These are phyloP conservation scores for Pelargonium fulgidum DNA, from an alignment of 441 rosid species.

Conservation along the genomic window DNA sequence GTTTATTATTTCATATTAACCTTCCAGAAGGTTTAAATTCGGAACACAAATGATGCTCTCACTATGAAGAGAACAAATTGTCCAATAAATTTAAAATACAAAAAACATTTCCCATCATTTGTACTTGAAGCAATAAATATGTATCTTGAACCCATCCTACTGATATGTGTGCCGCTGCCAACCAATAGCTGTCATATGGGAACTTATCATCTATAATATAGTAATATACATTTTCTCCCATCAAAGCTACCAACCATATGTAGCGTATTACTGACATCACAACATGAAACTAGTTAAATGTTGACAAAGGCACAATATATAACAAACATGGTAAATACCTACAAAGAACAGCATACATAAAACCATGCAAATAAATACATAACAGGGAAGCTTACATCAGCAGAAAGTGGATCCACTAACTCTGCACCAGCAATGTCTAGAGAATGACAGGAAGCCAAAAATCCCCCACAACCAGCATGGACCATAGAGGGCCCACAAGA, in stretches of 20 bases:
- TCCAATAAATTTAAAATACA: too few relatives aligned
- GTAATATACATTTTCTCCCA: not conserved
- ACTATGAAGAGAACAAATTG: not conserved
- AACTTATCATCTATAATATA: not conserved
- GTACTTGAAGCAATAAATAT: not conserved
- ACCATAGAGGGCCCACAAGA: conserved; percentile 96
- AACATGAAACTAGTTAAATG: not conserved
- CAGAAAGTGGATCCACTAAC: conserved; percentile 93
- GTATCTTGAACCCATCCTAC: not conserved
- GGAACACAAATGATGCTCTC: not conserved
- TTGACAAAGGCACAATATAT: not conserved
- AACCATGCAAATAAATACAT: not conserved
- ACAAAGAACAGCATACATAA: not conserved
- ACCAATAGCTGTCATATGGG: not conserved
- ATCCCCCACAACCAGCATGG: conserved; percentile 99
- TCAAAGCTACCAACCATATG: conserved; percentile 7
- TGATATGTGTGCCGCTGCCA: not conserved
- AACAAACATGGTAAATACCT: not conserved
- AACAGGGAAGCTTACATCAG: conserved; percentile 59
- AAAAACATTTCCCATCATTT: too few relatives aligned
- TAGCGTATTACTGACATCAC: not conserved
- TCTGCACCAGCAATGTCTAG: conserved; percentile 92
- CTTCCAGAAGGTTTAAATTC: not conserved
- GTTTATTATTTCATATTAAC: not conserved
- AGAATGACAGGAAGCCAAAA: conserved; percentile 93